Evolutionary conservation across 805 yeast genomes (phyloP), one percentile per base, ranked within the genome.

Genomic region (Starmerella bacillaris): DNA sequence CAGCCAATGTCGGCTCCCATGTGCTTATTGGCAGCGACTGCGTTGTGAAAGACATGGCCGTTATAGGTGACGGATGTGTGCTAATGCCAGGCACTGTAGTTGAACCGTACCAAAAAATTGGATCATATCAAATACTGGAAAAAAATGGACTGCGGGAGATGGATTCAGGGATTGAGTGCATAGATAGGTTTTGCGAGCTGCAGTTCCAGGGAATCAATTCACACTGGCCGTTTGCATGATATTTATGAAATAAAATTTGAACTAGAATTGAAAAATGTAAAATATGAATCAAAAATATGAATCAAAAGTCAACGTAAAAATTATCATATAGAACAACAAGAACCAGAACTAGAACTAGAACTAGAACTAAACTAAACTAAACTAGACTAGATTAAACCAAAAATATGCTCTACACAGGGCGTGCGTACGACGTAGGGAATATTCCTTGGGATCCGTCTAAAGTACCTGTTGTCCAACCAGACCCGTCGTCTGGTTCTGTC

Each of bases 381-480:
- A 22, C 16, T 22, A 18, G 19, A 14, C n/a, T n/a, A n/a, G n/a
- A n/a, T n/a, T n/a, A 22, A 22, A 11, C 26, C 26, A 22, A 22
- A 8, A 7, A 26, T 30, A 30, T 9, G 39, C n/a, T n/a, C n/a
- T n/a, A n/a, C n/a, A n/a, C n/a, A n/a, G n/a, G 39, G 7, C 36
- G 31, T 34, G 72, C 74, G 53, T 84, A 84, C 41, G 77, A 63
- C 0, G 89, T 73, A 4, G 96, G 96, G 55, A 79, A 74, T 37
- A 77, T 51, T 1, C 92, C 92, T 15, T 58, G 60, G 5, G 41
- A 43, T 0, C 86, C 89, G 42, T 70, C 61, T 5, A 76, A 39
- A 51, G 78, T 86, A 9, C 95, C 96, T 45, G 74, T 78, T 2
- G 95, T 84, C 99, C 99, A 89, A 0, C 98, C 98, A 27, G 67